phyloP scores from a whole-genome alignment of 257 asterid species.

The Solanum lycopersicoides region DNA sequence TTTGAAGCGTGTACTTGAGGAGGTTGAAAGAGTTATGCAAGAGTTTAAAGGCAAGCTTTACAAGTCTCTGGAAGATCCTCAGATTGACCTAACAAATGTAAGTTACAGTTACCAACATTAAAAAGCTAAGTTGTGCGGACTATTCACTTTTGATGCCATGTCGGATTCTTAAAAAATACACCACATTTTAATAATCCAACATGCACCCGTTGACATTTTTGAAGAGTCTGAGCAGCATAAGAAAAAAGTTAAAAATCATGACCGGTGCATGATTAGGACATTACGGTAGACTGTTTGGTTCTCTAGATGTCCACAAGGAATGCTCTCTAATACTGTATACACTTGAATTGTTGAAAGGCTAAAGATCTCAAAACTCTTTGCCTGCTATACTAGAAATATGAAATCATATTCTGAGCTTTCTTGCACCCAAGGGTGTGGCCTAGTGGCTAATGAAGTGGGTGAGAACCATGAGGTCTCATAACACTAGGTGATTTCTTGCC shows the following conservation, averaged over 20 bases:
- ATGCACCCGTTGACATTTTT: not conserved
- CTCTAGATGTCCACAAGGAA: not conserved
- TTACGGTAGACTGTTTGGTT: not conserved
- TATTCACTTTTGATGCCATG: not conserved
- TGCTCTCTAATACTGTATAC: not conserved
- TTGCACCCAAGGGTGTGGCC: not conserved
- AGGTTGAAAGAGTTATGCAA: constrained; percentile 90
- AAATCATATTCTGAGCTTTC: not conserved
- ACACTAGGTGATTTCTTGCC: not conserved
- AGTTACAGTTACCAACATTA: constrained; percentile 7
- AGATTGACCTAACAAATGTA: constrained; percentile 80
- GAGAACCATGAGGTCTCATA: not conserved
- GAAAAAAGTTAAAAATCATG: not conserved
- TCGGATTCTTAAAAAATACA: not conserved
- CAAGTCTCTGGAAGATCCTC: constrained; percentile 96
- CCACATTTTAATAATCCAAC: not conserved
- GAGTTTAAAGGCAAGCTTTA: constrained; percentile 95
- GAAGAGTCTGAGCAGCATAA: not conserved
- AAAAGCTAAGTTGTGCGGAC: not conserved
- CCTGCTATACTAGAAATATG: not conserved
- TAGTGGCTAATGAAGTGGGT: not conserved
- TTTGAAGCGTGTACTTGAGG: constrained; percentile 90
- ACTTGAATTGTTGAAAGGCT: not conserved
- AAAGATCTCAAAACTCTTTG: not conserved
- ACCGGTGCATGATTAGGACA: not conserved